A percentile compares a stretch with the other conserved stretches of the same genome.
phyloP scores from a whole-genome alignment of 1,284 basidiomycete genomes.

The Anthracocystis walkeri region DNA sequence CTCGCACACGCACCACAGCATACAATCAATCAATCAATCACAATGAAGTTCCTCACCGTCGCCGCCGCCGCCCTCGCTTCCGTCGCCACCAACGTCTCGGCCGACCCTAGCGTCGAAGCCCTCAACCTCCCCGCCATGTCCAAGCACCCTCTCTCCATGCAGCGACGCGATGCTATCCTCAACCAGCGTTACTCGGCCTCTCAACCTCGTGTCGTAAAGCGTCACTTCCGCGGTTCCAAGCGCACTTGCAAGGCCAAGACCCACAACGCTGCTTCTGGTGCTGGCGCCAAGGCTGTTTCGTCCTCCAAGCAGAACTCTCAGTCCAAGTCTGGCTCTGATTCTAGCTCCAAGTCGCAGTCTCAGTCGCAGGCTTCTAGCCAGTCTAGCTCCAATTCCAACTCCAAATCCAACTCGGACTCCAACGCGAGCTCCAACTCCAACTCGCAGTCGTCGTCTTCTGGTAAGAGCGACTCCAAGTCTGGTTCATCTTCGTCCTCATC shows the following conservation, averaged over 20 bases:
- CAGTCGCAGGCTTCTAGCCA: constrained; percentile 18
- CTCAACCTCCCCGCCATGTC: constrained; percentile 45
- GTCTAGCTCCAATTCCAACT: constrained; percentile 11
- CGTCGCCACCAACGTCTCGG: constrained; percentile 38
- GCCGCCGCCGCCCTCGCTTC: constrained; percentile 40
- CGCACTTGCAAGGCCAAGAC: constrained; percentile 41
- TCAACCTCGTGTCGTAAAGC: constrained; percentile 22
- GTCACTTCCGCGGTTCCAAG: constrained; percentile 34
- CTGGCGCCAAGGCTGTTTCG: constrained; percentile 8
- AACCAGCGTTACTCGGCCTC: constrained; percentile 11
- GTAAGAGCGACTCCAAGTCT: constrained; percentile 22
- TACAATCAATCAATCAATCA: constrained; percentile 7
- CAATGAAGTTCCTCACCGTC: constrained; percentile 53
- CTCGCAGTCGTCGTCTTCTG: constrained; percentile 20
- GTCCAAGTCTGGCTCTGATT: constrained; percentile 2
- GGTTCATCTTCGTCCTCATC: constrained; percentile 21
- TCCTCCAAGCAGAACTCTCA: constrained; percentile 27
- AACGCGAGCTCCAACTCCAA: constrained; percentile 6
- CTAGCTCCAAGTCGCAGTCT: constrained; percentile 19
- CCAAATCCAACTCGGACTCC: constrained; percentile 12
- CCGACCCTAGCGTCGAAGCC: constrained; percentile 24
- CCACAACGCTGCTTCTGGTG: constrained; percentile 23
- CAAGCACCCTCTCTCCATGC: constrained; percentile 46
- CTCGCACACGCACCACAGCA: not conserved
- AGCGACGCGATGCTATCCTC: constrained; percentile 47